Conservation (phyloP, 2,329 filamentous ascomycete species). For the Aspergillus cejpii region DNA sequence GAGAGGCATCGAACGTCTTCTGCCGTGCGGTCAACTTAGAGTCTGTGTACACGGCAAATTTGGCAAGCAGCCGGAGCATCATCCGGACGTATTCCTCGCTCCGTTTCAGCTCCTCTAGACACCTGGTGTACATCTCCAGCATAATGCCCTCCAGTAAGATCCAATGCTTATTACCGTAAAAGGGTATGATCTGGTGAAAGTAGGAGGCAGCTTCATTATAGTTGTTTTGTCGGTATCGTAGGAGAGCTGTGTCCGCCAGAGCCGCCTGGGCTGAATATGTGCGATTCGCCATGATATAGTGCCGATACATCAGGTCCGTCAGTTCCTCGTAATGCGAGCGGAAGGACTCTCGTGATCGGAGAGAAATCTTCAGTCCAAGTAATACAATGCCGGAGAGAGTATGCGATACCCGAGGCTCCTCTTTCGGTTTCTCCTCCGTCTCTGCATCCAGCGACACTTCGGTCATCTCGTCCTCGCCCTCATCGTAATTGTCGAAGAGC, state of each 20-base stretch:
- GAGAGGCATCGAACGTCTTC: constrained; percentile 27
- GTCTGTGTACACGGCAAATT: constrained; percentile 32
- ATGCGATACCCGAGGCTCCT: constrained; percentile 13
- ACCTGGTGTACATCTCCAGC: constrained; percentile 77
- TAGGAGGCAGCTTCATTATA: constrained; percentile 66
- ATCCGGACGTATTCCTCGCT: constrained; percentile 74
- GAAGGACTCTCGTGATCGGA: constrained; percentile 58
- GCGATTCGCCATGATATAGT: constrained; percentile 74
- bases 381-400: constrained; percentile 47
- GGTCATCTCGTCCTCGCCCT: constrained; percentile 26
- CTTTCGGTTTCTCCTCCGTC: constrained; percentile 12
- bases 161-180: constrained; percentile 75
- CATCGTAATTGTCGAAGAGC: constrained; percentile 31
- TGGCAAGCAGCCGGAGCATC: constrained; percentile 58
- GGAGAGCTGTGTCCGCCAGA: constrained; percentile 75
- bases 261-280: constrained; percentile 68
- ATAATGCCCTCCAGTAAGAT: constrained; percentile 71
- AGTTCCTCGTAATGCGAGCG: constrained; percentile 64
- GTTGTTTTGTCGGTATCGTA: constrained; percentile 72
- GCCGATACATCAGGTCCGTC: constrained; percentile 76
- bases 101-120: constrained; percentile 67
- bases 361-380: constrained; percentile 53
- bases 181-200: constrained; percentile 70
- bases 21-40: constrained; percentile 27
- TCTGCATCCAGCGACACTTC: constrained; percentile 34